These are phyloP conservation scores for Pleurotus eryngii DNA, from an alignment of 768 basidiomycete species.

Conservation along the genomic window DNA sequence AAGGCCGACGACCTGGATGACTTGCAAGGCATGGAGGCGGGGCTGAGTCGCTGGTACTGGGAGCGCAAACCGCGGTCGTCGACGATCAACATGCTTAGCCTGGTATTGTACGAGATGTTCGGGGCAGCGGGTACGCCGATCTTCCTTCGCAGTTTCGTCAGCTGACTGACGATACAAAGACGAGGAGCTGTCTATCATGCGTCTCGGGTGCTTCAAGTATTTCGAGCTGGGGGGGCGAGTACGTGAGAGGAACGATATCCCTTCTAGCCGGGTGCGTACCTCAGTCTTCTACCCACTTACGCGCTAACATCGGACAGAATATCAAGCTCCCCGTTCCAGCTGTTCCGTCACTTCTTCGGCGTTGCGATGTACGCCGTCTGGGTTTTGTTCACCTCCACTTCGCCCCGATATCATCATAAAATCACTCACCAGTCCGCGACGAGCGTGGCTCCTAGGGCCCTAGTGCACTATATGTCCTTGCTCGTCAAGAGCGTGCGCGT, in stretches of 20 bases:
- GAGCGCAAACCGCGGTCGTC: constrained; percentile 74
- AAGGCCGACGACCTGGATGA: constrained; percentile 32
- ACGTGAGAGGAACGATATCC: constrained; percentile 82
- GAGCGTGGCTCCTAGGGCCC: constrained; percentile 36
- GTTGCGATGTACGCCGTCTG: constrained; percentile 96
- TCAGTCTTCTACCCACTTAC: background rate
- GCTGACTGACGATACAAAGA: constrained; percentile 31
- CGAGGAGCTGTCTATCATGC: constrained; percentile 57
- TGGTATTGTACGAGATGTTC: constrained; percentile 93
- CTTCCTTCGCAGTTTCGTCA: background rate
- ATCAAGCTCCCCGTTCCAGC: constrained; percentile 66
- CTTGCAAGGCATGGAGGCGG: constrained; percentile 46
- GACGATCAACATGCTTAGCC: constrained; percentile 91
- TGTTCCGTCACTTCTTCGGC: constrained; percentile 90
- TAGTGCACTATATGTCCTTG: constrained; percentile 64
- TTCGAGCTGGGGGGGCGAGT: constrained; percentile 91
- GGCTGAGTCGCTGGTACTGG: constrained; percentile 82
- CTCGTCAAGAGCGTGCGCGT: constrained; percentile 59
- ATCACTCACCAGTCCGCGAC: constrained; percentile 20
- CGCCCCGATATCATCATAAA: constrained; percentile 15
- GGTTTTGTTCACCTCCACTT: constrained; percentile 70
- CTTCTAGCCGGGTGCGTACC: constrained; percentile 76
- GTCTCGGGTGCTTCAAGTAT: constrained; percentile 93
- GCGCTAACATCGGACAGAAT: constrained; percentile 45
- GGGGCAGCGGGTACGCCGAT: constrained; percentile 78